A percentile compares a stretch with the other conserved stretches of the same genome.
Evolutionary conservation across 176 grass and related monocot genomes (phyloP).

Genomic region (Alloteropsis semialata): DNA sequence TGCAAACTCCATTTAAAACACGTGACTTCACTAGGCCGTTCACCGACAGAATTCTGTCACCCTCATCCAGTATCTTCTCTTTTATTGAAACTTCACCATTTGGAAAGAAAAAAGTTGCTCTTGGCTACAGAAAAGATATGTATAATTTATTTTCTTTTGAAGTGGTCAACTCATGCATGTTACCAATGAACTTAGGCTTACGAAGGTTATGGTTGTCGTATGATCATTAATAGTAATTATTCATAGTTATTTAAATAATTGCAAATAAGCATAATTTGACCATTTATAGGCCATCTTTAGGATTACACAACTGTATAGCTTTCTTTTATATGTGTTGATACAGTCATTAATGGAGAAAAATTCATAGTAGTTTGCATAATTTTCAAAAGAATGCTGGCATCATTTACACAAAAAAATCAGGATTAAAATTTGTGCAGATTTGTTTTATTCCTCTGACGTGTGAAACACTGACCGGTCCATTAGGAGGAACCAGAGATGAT

Average conservation of each 20-base stretch:
- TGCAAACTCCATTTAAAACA: constrained; percentile 77
- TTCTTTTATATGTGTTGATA: not conserved
- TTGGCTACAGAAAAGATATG: constrained; percentile 60
- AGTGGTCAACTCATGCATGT: not conserved
- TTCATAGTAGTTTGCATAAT: not conserved
- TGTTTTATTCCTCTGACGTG: constrained; percentile 1
- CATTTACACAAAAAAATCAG: not conserved
- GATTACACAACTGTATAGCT: not conserved
- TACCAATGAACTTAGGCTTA: not conserved
- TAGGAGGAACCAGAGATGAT: constrained; percentile 69
- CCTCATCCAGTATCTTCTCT: constrained; percentile 58
- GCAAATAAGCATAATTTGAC: not conserved
- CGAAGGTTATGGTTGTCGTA: not conserved
- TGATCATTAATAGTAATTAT: not conserved
- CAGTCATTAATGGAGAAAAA: not conserved
- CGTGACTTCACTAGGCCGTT: constrained; percentile 57
- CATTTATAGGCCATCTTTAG: not conserved
- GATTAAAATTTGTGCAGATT: not conserved
- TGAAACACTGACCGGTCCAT: constrained; percentile 63
- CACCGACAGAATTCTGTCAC: constrained; percentile 58
- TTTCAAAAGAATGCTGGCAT: not conserved
- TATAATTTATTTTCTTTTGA: constrained; percentile 20
- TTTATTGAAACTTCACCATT: constrained; percentile 81
- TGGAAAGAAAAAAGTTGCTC: constrained; percentile 70
- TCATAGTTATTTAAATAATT: not conserved